Evolutionary conservation across 2,329 filamentous ascomycete genomes (phyloP).

Genomic region (Thelonectria rubi): DNA sequence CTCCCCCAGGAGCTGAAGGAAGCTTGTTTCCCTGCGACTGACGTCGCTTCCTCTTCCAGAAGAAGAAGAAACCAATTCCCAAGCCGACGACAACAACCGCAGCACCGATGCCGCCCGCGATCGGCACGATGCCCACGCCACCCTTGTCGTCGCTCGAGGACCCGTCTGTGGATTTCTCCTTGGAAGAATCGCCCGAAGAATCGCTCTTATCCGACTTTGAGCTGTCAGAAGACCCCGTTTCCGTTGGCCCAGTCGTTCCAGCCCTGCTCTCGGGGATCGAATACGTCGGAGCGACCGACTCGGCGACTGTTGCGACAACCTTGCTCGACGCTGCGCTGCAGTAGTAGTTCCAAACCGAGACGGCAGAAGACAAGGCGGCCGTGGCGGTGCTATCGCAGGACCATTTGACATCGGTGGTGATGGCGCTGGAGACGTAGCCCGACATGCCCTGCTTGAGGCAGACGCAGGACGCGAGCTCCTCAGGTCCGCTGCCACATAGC

Average conservation of each 20-base stretch:
- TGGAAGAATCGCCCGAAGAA: constrained; percentile 9
- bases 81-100: constrained; percentile 40
- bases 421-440: constrained; percentile 50
- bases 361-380: constrained; percentile 57
- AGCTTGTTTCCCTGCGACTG: constrained; percentile 38
- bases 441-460: constrained; percentile 61
- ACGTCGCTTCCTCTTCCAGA: constrained; percentile 49
- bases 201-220: not conserved
- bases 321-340: constrained; percentile 59
- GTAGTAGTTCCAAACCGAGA: constrained; percentile 57
- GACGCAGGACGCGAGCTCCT: constrained; percentile 61
- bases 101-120: constrained; percentile 46
- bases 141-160: constrained; percentile 21
- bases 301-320: constrained; percentile 52
- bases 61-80: constrained; percentile 46
- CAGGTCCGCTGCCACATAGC: constrained; percentile 57
- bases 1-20: constrained; percentile 12
- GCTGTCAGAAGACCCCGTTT: constrained; percentile 27
- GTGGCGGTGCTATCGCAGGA: constrained; percentile 55
- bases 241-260: constrained; percentile 24
- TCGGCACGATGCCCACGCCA: constrained; percentile 44
- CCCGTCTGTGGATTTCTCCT: not conserved
- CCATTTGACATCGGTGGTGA: constrained; percentile 56
- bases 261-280: constrained; percentile 30
- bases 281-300: constrained; percentile 44